Evolutionary conservation across 495 filamentous ascomycete genomes (phyloP), one percentile per base, ranked within the genome.

Genomic region (Hypoxylon perforatum): DNA sequence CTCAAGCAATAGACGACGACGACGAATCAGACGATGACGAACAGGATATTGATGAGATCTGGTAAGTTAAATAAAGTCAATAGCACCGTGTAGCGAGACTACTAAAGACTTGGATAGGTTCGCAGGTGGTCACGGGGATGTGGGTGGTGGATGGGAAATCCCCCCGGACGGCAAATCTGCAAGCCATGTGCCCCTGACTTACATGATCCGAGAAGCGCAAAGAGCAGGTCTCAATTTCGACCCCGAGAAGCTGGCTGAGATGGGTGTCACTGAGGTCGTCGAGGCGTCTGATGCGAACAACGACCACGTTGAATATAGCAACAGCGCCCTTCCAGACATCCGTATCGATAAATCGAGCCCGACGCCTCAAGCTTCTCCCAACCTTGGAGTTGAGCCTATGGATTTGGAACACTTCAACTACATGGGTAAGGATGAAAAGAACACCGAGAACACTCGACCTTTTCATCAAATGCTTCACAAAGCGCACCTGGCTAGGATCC

Each of bases 151-250:
- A 1, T 96, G 92, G 92, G 87, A 87, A 54, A 76, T 90, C 4
- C 63, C 78, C 0, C 69, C 77, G 0, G 87, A 82, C 0, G 85
- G 88, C 71, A 79, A 82, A 44, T 76, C 90, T 1, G 81, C 93
- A 11, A 91, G 88, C 57, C 91, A 96, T 69, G 83, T 88, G 7
- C 91, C 92, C 1, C 79, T 95, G 2, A 85, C 91, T 3, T 96
- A 92, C 87, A 96, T 96, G 90, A 86, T 94, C 2, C 83, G 89
- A 51, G 92, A 94, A 76, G 91, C 91, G 3, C 85, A 88, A 54
- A 84, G 80, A 18, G 91, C 92, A 3, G 92, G 92, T 0, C 83
- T 94, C 10, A 75, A 81, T 4, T 92, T 94, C 38, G 91, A 94
- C 64, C 59, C 77, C 10, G 80, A 85, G 49, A 92, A 92, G 63